Conservation (phyloP, 768 basidiomycete species). For the Lenzites betulinus region DNA sequence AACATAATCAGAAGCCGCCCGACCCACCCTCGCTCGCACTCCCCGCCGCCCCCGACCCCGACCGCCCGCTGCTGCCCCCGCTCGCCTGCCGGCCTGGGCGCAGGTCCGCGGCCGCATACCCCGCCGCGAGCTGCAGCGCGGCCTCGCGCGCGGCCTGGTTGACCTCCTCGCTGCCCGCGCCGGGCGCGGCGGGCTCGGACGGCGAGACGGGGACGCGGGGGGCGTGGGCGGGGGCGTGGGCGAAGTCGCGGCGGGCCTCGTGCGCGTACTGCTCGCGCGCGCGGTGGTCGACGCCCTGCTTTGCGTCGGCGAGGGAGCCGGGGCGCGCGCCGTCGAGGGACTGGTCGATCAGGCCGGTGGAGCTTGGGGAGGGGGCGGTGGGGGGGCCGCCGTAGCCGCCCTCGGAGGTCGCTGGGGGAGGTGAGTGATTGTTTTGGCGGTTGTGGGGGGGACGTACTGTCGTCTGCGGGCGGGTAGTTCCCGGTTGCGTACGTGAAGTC, state of each 20-base stretch:
- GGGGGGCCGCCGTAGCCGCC: constrained; percentile 31
- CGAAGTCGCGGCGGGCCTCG: constrained; percentile 29
- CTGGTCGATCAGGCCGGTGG: constrained; percentile 28
- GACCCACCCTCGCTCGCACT: too few relatives aligned
- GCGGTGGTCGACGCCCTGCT: constrained; percentile 29
- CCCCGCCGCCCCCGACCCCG: too few relatives aligned
- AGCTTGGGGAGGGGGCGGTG: not conserved
- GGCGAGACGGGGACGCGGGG: not conserved
- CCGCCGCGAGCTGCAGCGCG: constrained; percentile 22
- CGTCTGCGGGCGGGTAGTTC: constrained; percentile 29
- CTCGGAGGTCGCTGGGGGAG: constrained; percentile 28
- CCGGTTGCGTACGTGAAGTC: constrained; percentile 22
- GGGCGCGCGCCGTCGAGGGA: constrained; percentile 27
- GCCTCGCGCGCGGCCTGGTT: constrained; percentile 12
- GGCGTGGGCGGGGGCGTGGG: not conserved
- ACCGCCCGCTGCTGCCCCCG: too few relatives aligned
- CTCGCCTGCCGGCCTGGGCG: too few relatives aligned
- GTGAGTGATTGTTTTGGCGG: not conserved
- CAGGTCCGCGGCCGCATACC: constrained; percentile 16
- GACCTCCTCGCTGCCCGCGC: too few relatives aligned
- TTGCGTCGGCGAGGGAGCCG: constrained; percentile 29
- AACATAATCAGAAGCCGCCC: too few relatives aligned
- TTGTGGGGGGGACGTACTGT: constrained; percentile 24
- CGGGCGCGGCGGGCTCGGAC: too few relatives aligned
- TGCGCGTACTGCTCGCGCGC: constrained; percentile 25